Base-by-base conservation (phyloP, 371 early-diverging fungal species). In the Mucor racemosus region DNA sequence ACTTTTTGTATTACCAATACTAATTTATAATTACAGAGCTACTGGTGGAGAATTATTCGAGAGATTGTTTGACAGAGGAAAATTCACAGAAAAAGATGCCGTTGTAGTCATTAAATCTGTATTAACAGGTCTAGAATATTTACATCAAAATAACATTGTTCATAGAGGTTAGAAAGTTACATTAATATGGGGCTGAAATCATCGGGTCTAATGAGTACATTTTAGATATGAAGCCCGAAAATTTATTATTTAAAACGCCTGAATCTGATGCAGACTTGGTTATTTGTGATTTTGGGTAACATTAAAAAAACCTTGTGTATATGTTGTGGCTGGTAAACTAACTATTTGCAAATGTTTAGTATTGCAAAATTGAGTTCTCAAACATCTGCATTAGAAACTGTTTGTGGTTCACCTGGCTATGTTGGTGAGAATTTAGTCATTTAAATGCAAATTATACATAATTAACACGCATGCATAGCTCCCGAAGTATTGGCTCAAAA, bases 1-100 rank as follows among this genome's bases (percentile, higher is more conserved):
- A 11, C 31, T 26, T 46, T 38, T 33, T 26, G n/a, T 21, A 13
- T 58, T 53, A 33, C 38, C 62, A 10, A 36, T 42, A 15, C 21
- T 40, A 54, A 38, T 13, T 40, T 17, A 34, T 53, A 50, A 35
- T 19, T 46, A 2, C 53, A 73, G 88, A 15, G 92, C 89, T 31
- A 87, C 89, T 39, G 97, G 96, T 48, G 96, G 96, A 46, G 97
- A 97, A 74, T 80, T 97, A 53, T 97, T 97, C 78, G 93, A 96
- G 40, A 85, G 91, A 58, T 91, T 97, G 38, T 84, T 92, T 67
- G 88, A 90, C 48, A 83, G 87, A 55, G 98, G 96, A 9, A 87
- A 86, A 63, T 96, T 94, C 67, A 89, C 95, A 1, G 98, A 97
- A 76, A 84, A 86, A 39, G 96, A 97, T 74, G 96, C 96, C 1